A percentile compares a stretch with the other conserved stretches of the same genome.
These are phyloP conservation scores for Neophaeococcomyces aloes DNA, from an alignment of 2,329 filamentous ascomycete genomes.

Conservation along the genomic window DNA sequence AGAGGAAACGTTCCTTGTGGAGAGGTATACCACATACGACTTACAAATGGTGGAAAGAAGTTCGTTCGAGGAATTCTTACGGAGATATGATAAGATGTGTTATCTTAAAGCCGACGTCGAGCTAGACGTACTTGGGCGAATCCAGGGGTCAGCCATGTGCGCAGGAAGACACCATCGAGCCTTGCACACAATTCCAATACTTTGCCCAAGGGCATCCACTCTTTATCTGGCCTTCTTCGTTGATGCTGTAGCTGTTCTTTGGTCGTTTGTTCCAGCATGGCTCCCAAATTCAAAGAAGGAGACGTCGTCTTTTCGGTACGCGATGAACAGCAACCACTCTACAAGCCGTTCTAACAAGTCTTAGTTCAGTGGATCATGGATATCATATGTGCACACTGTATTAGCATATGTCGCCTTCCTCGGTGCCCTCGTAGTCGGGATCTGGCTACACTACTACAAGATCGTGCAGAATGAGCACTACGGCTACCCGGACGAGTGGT, in stretches of 20 bases:
- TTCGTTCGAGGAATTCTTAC: background rate
- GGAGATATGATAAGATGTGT: slow-evolving; percentile 4
- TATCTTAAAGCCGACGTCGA: slow-evolving; percentile 1
- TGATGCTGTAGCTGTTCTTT: slow-evolving; percentile 20
- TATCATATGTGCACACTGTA: slow-evolving; percentile 77
- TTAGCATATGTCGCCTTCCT: slow-evolving; percentile 76
- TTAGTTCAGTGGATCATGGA: slow-evolving; percentile 74
- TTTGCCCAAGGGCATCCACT: slow-evolving; percentile 8
- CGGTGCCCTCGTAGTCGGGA: slow-evolving; percentile 71
- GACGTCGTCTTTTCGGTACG: slow-evolving; percentile 51
- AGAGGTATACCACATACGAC: background rate
- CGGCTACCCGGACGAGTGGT: slow-evolving; percentile 91
- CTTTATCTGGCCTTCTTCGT: slow-evolving; percentile 15
- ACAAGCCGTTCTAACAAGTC: slow-evolving; percentile 17
- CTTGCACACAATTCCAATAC: background rate
- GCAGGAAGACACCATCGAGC: background rate
- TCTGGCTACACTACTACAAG: slow-evolving; percentile 81
- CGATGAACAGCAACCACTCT: slow-evolving; percentile 13
- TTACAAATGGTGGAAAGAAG: too few species aligned
- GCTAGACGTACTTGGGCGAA: background rate
- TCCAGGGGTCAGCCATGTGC: too few species aligned
- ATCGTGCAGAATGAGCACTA: slow-evolving; percentile 97
- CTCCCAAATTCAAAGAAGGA: slow-evolving; percentile 52
- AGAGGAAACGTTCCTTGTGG: background rate
- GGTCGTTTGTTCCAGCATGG: slow-evolving; percentile 36